A percentile compares a stretch with the other conserved stretches of the same genome.
phyloP scores from a whole-genome alignment of 352 stramenopile species.

The Phytophthora parvispora region DNA sequence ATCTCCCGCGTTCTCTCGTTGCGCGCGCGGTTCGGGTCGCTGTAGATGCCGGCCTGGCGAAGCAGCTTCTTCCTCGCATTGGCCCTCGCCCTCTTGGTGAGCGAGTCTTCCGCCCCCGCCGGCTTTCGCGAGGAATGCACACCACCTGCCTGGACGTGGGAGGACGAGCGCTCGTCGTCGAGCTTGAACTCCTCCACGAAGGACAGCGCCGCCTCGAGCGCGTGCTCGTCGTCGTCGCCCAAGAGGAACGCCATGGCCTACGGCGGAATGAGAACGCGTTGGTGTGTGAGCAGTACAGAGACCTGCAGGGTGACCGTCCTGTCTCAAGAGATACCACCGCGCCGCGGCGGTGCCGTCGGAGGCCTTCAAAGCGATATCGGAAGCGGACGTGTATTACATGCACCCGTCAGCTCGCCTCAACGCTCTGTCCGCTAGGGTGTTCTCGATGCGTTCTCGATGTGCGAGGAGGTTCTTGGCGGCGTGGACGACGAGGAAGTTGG shows the following conservation, averaged over 20 bases:
- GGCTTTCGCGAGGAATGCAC: background rate
- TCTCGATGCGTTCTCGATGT: conserved; percentile 55
- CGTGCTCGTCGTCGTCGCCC: conserved; percentile 15
- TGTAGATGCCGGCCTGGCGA: conserved; percentile 26
- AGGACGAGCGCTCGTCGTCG: background rate
- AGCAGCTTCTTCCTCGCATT: conserved; percentile 35
- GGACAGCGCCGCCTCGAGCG: conserved; percentile 29
- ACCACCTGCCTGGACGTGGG: background rate
- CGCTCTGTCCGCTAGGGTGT: conserved; percentile 34
- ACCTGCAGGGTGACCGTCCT: too few species aligned
- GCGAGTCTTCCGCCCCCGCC: background rate
- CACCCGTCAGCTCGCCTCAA: conserved; percentile 13
- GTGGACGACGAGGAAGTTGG: conserved; percentile 50
- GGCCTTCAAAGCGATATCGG: too few species aligned
- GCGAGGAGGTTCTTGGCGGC: conserved; percentile 39
- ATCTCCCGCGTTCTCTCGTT: conserved; percentile 50
- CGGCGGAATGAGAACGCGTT: background rate
- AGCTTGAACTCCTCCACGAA: conserved; percentile 31
- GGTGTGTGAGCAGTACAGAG: background rate
- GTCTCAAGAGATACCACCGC: conserved; percentile 12
- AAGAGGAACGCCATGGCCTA: conserved; percentile 22
- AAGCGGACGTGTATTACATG: too few species aligned
- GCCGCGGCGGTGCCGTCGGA: background rate
- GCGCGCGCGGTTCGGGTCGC: conserved; percentile 39
- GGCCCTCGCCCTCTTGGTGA: conserved; percentile 10